Conservation (phyloP, 2,329 filamentous ascomycete genomes). For the Fusarium torulosum region DNA sequence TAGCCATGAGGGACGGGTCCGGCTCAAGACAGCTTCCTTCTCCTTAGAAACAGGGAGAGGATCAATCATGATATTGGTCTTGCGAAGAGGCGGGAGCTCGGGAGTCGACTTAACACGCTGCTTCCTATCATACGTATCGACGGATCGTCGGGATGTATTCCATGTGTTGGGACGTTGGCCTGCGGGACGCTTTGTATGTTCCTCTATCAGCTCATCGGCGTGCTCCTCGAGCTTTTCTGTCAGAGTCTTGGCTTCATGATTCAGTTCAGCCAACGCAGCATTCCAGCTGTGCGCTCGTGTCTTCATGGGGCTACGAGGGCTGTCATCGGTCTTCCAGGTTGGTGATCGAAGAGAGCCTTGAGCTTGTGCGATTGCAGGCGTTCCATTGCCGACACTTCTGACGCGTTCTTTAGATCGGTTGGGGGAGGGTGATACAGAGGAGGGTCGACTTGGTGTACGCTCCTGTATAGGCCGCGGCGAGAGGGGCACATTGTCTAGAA, state of each 20-base stretch:
- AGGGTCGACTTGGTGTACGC: conserved; percentile 64
- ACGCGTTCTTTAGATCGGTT: conserved; percentile 66
- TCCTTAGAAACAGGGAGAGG: conserved; percentile 86
- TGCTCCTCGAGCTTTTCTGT: conserved; percentile 87
- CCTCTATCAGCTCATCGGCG: conserved; percentile 69
- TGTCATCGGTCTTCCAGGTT: conserved; percentile 63
- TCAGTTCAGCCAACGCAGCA: conserved; percentile 75
- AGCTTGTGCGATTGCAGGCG: conserved; percentile 69
- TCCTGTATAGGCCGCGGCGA: conserved; percentile 76
- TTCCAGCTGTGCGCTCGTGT: conserved; percentile 80
- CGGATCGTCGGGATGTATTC: conserved; percentile 53
- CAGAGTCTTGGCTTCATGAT: conserved; percentile 77
- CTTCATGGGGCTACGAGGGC: conserved; percentile 60
- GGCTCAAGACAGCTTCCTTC: conserved; percentile 84
- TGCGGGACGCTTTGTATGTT: conserved; percentile 51
- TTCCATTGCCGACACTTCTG: conserved; percentile 73
- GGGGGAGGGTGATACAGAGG: conserved; percentile 67
- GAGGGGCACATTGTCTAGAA: conserved; percentile 85
- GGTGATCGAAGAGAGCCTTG: conserved; percentile 72
- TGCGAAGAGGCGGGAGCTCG: conserved; percentile 76
- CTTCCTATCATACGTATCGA: conserved; percentile 58
- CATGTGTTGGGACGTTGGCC: conserved; percentile 57
- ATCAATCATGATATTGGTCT: conserved; percentile 85
- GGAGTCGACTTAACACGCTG: conserved; percentile 73
- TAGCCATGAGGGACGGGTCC: conserved; percentile 85